Evolutionary conservation across 1,284 basidiomycete species (phyloP), one percentile per base, ranked within the genome.

Genomic region (Termitomyces sp.): DNA sequence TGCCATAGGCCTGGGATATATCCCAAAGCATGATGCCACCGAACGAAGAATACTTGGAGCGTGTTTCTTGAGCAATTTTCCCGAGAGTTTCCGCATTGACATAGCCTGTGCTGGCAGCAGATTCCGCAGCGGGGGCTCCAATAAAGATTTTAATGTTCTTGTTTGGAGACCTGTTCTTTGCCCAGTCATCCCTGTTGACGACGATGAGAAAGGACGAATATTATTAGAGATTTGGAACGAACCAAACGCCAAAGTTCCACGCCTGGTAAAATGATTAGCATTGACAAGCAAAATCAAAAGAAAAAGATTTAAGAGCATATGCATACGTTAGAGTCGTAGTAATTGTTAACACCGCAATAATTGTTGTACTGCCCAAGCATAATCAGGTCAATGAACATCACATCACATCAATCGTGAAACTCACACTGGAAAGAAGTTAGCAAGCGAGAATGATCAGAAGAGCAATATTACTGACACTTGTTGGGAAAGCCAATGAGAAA

Each of bases 21-120:
- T 86, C 83, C 84, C 83, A 68, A 30, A 86, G 70, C 85, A 88
- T 88, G 21, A 84, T 72, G 31, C 85, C 85, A 6, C 85, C 85
- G 64, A 87, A 87, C 21, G 82, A 84, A 9, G 81, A 78, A 63
- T 77, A 87, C 55, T 76, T 66, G 13, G 70, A 61, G 41, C 75
- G 73, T 2, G 75, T 80, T 53, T 73, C 61, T 41, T 69, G 62
- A 6, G 78, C 72, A 52, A 83, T 77, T 50, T 62, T 67, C 2
- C 69, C 71, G 31, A 86, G 68, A 3, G 75, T 75, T 12, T 68
- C 67, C 5, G 75, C 69, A 54, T 72, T 70, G 39, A 82, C 79
- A 61, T 78, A 85, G 7, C 83, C 83, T 4, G 69, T 73, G 12
- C 73, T 75, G 1, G 71, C 82, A 2, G 81, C 79, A 3, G 70